Evolutionary conservation across 768 basidiomycete species (phyloP).

Genomic region (Macrolepiota fuliginosa): DNA sequence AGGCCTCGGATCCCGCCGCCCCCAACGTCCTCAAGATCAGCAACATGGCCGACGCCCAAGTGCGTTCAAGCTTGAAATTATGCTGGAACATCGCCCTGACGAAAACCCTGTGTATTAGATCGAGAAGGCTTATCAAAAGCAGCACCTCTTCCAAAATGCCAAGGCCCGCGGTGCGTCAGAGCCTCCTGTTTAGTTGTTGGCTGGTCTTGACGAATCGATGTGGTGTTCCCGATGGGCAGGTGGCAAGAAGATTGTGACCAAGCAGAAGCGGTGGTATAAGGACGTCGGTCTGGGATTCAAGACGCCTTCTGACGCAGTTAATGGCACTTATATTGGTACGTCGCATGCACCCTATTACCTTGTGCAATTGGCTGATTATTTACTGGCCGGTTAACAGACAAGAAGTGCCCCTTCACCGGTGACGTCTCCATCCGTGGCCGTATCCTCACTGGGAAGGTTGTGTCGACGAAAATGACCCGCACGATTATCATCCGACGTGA

Average conservation of each 20-base stretch:
- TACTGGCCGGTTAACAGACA: conserved; percentile 56
- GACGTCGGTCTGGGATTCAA: conserved; percentile 97
- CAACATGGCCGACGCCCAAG: conserved; percentile 62
- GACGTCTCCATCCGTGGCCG: conserved; percentile 97
- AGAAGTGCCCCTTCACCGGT: conserved; percentile 99
- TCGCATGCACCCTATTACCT: conserved; percentile 4
- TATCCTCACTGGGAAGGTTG: conserved; percentile 95
- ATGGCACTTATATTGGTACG: conserved; percentile 94
- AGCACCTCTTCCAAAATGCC: conserved; percentile 96
- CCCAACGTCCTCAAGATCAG: conserved; percentile 42
- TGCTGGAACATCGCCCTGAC: conserved; percentile 4
- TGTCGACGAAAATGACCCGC: conserved; percentile 99
- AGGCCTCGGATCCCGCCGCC: conserved; percentile 25
- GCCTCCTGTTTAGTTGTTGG: conserved; percentile 11
- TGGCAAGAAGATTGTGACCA: conserved; percentile 90
- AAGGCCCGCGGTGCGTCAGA: conserved; percentile 81
- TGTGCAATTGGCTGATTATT: not conserved
- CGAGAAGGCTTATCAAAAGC: conserved; percentile 98
- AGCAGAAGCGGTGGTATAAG: conserved; percentile 99
- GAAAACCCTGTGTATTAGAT: conserved; percentile 47
- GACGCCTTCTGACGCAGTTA: conserved; percentile 94
- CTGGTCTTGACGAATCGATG: conserved; percentile 14
- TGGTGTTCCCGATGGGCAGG: conserved; percentile 38
- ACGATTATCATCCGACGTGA: conserved; percentile 95
- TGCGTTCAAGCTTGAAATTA: conserved; percentile 23